Evolutionary conservation across 2,329 filamentous ascomycete genomes (phyloP), one percentile per base, ranked within the genome.

Genomic region (Aspergillus awamori): DNA sequence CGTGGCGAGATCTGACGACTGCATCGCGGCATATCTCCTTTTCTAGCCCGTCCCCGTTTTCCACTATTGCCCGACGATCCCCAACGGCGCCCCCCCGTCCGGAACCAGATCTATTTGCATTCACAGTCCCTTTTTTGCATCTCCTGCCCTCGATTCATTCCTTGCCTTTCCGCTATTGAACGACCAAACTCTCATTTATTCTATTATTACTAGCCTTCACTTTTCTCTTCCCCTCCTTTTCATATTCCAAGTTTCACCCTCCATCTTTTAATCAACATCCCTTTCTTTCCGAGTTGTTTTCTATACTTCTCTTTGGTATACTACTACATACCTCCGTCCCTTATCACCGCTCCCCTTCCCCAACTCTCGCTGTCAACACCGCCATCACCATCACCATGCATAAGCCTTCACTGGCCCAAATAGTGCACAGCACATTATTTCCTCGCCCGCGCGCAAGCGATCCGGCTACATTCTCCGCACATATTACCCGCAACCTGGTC

Each of bases 401-500:
- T 72, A 85, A 86, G 75, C 84, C 86, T 51, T 82, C 83, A 58
- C 79, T 88, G 66, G 79, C 83, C 58, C 81, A 85, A 58, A 77
- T 85, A 60, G 84, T 89, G 70, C 86, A 87, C 77, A 80, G 80
- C 68, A 77, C 81, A 63, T 82, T 86, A 51, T 88, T 84, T 71
- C 86, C 86, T 10, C 80, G 78, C 47, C 84, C 85, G 26, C 80
- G 81, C 36, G 74, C 83, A 26, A 82, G 79, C 61, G 86, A 88
- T 65, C 86, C 86, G 1, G 77, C 80, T 10, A 83, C 82, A 55
- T 88, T 88, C 73, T 80, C 82, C 20, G 81, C 81, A 17, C 85
- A 88, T 69, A 82, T 89, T 63, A 82, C 82, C 63, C 82, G 84
- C 53, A 83, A 88, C 70, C 81, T 89, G 45, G 85, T 89, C 22